phyloP scores from a whole-genome alignment of 208 protist genomes.

The Novymonas esmeraldas region DNA sequence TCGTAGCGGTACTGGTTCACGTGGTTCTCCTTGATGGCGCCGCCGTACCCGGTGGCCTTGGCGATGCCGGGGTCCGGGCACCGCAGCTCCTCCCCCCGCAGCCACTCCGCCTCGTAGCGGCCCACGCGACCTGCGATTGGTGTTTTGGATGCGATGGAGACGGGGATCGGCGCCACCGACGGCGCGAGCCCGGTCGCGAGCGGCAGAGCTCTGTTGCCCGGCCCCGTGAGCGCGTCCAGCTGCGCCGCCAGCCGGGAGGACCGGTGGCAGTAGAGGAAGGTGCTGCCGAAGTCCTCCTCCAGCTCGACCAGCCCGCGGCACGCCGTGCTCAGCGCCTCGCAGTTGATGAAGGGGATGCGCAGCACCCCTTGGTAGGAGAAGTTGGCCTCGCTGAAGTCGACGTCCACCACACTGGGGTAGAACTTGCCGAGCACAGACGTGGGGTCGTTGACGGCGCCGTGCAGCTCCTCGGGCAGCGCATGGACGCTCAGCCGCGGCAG shows the following conservation, averaged over 20 bases:
- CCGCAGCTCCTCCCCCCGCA: slow-evolving; percentile 53
- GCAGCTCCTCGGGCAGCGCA: slow-evolving; percentile 90
- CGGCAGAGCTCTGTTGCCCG: slow-evolving; percentile 25
- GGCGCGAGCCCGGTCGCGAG: slow-evolving; percentile 19
- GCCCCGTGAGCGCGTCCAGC: slow-evolving; percentile 37
- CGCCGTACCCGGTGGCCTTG: slow-evolving; percentile 44
- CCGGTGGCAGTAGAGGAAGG: slow-evolving; percentile 81
- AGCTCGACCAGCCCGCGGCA: slow-evolving; percentile 70
- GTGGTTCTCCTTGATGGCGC: slow-evolving; percentile 55
- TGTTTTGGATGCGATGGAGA: slow-evolving; percentile 34
- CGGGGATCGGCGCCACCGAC: slow-evolving; percentile 38
- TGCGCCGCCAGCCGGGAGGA: slow-evolving; percentile 36
- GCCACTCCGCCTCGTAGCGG: slow-evolving; percentile 59
- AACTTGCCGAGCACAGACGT: slow-evolving; percentile 96
- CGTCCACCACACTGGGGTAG: slow-evolving; percentile 97
- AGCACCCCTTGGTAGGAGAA: slow-evolving; percentile 93
- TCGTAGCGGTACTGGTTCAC: slow-evolving; percentile 76
- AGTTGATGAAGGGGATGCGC: slow-evolving; percentile 89
- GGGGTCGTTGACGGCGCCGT: slow-evolving; percentile 90
- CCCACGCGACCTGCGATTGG: slow-evolving; percentile 78
- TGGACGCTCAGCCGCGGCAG: slow-evolving; percentile 90
- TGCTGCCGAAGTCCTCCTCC: slow-evolving; percentile 71
- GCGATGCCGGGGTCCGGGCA: slow-evolving; percentile 76
- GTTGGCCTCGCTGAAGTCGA: slow-evolving; percentile 97
- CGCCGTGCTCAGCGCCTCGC: slow-evolving; percentile 50